Percentiles rank a stretch among this genome's conserved stretches.
Evolutionary conservation across 441 rosid genomes (phyloP).

Genomic region (Gossypium trilobum): DNA sequence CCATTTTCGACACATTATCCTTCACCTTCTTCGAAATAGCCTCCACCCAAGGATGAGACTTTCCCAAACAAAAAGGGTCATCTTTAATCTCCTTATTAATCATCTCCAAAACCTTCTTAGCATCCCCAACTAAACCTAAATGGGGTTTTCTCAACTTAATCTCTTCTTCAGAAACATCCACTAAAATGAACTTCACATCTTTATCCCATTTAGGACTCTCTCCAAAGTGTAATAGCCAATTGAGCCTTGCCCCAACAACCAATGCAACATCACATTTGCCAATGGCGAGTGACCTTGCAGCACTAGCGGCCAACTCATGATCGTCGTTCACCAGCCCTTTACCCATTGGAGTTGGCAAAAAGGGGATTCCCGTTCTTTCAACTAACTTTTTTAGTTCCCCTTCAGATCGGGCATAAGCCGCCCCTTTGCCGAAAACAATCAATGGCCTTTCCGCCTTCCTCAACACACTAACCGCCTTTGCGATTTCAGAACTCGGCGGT

Average conservation of each 20-base stretch:
- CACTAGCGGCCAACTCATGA: conserved; percentile 72
- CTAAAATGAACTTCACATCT: conserved; percentile 71
- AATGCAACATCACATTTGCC: conserved; percentile 89
- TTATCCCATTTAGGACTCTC: conserved; percentile 82
- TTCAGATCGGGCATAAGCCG: conserved; percentile 75
- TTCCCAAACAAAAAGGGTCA: conserved; percentile 76
- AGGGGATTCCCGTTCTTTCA: conserved; percentile 69
- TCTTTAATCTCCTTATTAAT: conserved; percentile 74
- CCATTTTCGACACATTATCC: conserved; percentile 71
- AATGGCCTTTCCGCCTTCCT: conserved; percentile 68
- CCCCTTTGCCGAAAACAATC: conserved; percentile 87
- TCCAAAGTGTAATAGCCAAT: conserved; percentile 93
- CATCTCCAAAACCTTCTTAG: conserved; percentile 49
- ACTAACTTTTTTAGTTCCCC: conserved; percentile 56
- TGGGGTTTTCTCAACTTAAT: conserved; percentile 67
- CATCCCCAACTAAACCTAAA: conserved; percentile 75
- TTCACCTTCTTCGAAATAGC: conserved; percentile 52
- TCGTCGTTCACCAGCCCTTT: conserved; percentile 84
- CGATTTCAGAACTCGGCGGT: conserved; percentile 39
- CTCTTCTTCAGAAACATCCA: conserved; percentile 69
- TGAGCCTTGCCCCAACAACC: conserved; percentile 83
- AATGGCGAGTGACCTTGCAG: conserved; percentile 85
- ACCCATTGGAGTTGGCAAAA: conserved; percentile 91
- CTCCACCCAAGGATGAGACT: conserved; percentile 69
- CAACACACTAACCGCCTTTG: conserved; percentile 50